phyloP scores from a whole-genome alignment of 129 eudicot genomes.

The Smallanthus sonchifolius region DNA sequence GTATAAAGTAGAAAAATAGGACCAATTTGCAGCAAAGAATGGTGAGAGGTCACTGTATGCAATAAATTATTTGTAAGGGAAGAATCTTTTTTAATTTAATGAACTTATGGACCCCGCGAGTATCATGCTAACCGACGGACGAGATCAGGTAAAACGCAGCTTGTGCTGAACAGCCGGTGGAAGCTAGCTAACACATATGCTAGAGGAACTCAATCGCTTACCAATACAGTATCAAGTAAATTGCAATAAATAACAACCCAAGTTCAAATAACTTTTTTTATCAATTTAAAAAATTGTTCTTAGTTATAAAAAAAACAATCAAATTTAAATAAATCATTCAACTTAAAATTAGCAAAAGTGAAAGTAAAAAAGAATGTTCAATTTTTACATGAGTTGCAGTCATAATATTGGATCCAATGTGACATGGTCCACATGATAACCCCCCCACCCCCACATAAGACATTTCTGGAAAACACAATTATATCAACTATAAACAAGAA shows the following conservation, averaged over 20 bases:
- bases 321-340: background rate
- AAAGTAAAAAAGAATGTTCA: background rate
- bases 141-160: too few relatives aligned
- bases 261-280: background rate
- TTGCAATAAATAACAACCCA: slow-evolving; percentile 4
- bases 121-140: too few relatives aligned
- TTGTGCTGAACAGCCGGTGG: background rate
- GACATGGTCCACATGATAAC: slow-evolving; percentile 36
- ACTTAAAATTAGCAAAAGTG: background rate
- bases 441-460: slow-evolving; percentile 13
- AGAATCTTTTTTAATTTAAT: slow-evolving; percentile 10
- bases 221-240: background rate
- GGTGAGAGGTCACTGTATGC: slow-evolving; percentile 44
- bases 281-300: background rate
- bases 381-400: slow-evolving; percentile 32
- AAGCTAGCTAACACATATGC: background rate
- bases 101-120: background rate
- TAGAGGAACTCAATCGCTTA: too few relatives aligned
- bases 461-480: slow-evolving; percentile 17
- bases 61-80: slow-evolving; percentile 31
- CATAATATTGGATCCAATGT: background rate
- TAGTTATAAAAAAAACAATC: background rate
- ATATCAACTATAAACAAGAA: background rate
- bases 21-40: slow-evolving; percentile 33
- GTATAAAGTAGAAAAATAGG: slow-evolving; percentile 30